These are phyloP conservation scores for Lentinus tigrinus DNA, from an alignment of 768 basidiomycete species.

Conservation along the genomic window DNA sequence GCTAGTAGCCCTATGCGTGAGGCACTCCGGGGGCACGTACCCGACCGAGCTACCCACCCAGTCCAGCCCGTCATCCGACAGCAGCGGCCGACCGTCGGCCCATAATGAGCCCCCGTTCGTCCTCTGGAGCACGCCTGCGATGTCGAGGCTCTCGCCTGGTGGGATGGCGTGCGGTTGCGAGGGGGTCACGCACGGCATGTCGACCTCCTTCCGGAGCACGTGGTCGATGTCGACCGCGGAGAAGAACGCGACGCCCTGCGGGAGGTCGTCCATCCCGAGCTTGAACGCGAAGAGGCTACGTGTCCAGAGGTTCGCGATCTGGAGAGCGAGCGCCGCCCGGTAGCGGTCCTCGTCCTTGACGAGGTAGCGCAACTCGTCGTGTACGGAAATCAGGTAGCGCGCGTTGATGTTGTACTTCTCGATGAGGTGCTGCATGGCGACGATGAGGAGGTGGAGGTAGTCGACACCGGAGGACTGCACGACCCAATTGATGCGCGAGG, in stretches of 20 bases:
- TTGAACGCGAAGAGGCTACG: slow-evolving; percentile 85
- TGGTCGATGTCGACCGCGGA: slow-evolving; percentile 92
- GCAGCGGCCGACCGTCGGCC: slow-evolving; percentile 43
- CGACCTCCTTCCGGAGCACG: slow-evolving; percentile 92
- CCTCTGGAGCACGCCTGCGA: slow-evolving; percentile 58
- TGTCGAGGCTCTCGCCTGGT: slow-evolving; percentile 84
- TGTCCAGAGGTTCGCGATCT: slow-evolving; percentile 96
- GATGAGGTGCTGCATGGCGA: slow-evolving; percentile 89
- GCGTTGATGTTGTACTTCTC: slow-evolving; percentile 80
- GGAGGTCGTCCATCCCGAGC: slow-evolving; percentile 94
- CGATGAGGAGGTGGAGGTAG: slow-evolving; percentile 94
- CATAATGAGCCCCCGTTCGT: slow-evolving; percentile 71
- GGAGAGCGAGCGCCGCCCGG: slow-evolving; percentile 88
- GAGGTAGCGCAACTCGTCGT: slow-evolving; percentile 95
- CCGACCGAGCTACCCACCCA: slow-evolving; percentile 42
- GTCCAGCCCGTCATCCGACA: slow-evolving; percentile 17
- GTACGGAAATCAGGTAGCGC: slow-evolving; percentile 93
- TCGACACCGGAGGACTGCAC: slow-evolving; percentile 99
- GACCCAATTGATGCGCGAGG: slow-evolving; percentile 98
- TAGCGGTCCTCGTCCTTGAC: slow-evolving; percentile 87
- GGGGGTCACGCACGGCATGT: slow-evolving; percentile 94
- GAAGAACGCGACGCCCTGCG: slow-evolving; percentile 95
- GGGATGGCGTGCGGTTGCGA: slow-evolving; percentile 82
- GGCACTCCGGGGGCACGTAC: slow-evolving; percentile 57
- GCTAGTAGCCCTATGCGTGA: slow-evolving; percentile 60